Conservation (phyloP, 2,329 filamentous ascomycete genomes). For the Coleophoma cylindrospora region DNA sequence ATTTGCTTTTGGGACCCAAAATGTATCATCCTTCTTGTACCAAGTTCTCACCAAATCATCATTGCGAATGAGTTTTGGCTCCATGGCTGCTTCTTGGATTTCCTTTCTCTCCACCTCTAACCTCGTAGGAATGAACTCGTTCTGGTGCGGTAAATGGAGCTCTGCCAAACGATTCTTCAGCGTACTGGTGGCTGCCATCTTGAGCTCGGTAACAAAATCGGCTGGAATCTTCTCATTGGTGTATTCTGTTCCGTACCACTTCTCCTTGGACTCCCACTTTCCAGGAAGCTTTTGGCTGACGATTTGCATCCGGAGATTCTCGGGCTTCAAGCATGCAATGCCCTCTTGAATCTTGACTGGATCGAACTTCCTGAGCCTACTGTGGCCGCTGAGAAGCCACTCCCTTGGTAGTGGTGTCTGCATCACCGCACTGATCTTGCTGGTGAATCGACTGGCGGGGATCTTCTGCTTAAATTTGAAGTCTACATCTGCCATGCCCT, state of each 20-base stretch:
- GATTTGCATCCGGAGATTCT: slow-evolving; percentile 84
- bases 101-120: slow-evolving; percentile 95
- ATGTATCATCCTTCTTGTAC: slow-evolving; percentile 98
- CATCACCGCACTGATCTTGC: slow-evolving; percentile 80
- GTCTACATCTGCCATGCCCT: slow-evolving; percentile 83
- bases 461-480: slow-evolving; percentile 95
- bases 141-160: slow-evolving; percentile 83
- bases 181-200: slow-evolving; percentile 54
- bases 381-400: slow-evolving; percentile 78
- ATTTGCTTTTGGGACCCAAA: slow-evolving; percentile 96
- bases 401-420: slow-evolving; percentile 84
- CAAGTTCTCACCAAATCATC: slow-evolving; percentile 77
- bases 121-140: slow-evolving; percentile 92
- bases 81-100: slow-evolving; percentile 65
- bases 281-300: slow-evolving; percentile 81
- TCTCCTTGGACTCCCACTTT: slow-evolving; percentile 81
- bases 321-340: slow-evolving; percentile 69
- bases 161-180: slow-evolving; percentile 57
- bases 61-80: slow-evolving; percentile 79
- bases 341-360: slow-evolving; percentile 69
- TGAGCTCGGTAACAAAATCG: slow-evolving; percentile 69
- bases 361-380: slow-evolving; percentile 72
- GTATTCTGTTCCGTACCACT: slow-evolving; percentile 98
- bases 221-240: slow-evolving; percentile 73
- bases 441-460: slow-evolving; percentile 84